Evolutionary conservation across 2,329 filamentous ascomycete genomes (phyloP).

Genomic region (Pleoardoris graminearum): DNA sequence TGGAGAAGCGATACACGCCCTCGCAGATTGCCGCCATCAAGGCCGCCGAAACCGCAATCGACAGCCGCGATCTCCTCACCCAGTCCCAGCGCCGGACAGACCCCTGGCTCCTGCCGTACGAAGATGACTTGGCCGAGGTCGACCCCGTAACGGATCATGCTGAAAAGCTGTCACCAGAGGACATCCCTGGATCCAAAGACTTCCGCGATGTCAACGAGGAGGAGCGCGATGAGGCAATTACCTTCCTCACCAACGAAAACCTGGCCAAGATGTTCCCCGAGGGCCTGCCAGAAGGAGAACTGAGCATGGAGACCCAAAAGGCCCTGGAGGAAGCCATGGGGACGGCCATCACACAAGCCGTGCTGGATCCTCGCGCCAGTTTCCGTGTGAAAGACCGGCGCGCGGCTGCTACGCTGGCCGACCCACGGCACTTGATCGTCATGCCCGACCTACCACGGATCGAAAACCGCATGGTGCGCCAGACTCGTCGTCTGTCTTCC

Average conservation of each 20-base stretch:
- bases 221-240: slow-evolving; percentile 38
- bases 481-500: slow-evolving; percentile 34
- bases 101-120: slow-evolving; percentile 67
- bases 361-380: slow-evolving; percentile 48
- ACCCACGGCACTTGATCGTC: slow-evolving; percentile 50
- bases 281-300: slow-evolving; percentile 38
- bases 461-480: slow-evolving; percentile 43
- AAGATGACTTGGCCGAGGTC: slow-evolving; percentile 78
- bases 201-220: slow-evolving; percentile 36
- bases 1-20: slow-evolving; percentile 72
- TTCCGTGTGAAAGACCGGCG: slow-evolving; percentile 56
- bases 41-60: slow-evolving; percentile 77
- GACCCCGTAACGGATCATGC: slow-evolving; percentile 72
- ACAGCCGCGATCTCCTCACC: slow-evolving; percentile 71
- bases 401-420: slow-evolving; percentile 53
- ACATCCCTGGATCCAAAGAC: slow-evolving; percentile 28
- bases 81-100: slow-evolving; percentile 75
- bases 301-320: slow-evolving; percentile 20
- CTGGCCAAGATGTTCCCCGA: slow-evolving; percentile 43
- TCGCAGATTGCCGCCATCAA: slow-evolving; percentile 81
- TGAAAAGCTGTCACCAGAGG: slow-evolving; percentile 44
- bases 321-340: slow-evolving; percentile 33
- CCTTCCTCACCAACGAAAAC: slow-evolving; percentile 37
- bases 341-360: slow-evolving; percentile 38
- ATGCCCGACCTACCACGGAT: slow-evolving; percentile 57